A percentile compares a stretch with the other conserved stretches of the same genome.
Evolutionary conservation across 352 stramenopile genomes (phyloP).

Genomic region (Phytophthora sp.): DNA sequence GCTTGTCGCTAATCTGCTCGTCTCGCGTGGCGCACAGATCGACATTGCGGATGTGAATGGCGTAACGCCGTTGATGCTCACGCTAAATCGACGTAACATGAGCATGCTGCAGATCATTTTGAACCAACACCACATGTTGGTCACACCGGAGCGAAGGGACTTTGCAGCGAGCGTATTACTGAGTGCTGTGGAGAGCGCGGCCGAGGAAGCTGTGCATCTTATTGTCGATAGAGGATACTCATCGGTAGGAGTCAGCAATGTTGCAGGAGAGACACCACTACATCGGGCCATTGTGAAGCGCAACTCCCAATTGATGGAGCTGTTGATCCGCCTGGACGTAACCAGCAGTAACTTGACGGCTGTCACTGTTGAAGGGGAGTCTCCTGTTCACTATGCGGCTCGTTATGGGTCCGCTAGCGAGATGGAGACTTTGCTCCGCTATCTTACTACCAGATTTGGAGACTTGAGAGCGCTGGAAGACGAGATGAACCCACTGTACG

Average conservation of each 20-base stretch:
- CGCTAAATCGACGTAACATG: slow-evolving; percentile 15
- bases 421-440: slow-evolving; percentile 9
- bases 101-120: slow-evolving; percentile 32
- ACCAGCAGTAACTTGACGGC: slow-evolving; percentile 2
- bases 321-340: slow-evolving; percentile 15
- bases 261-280: slow-evolving; percentile 17
- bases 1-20: slow-evolving; percentile 20
- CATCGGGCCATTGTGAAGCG: slow-evolving; percentile 24
- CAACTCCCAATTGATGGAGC: slow-evolving; percentile 22
- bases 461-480: slow-evolving; percentile 11
- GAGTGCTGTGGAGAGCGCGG: slow-evolving; percentile 17
- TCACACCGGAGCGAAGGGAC: slow-evolving; percentile 18
- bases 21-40: slow-evolving; percentile 17
- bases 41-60: slow-evolving; percentile 13
- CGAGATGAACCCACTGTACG: slow-evolving; percentile 12
- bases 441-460: neutral
- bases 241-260: slow-evolving; percentile 6
- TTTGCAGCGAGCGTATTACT: slow-evolving; percentile 23
- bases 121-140: slow-evolving; percentile 27
- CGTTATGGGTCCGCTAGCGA: slow-evolving; percentile 10
- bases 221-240: slow-evolving; percentile 29
- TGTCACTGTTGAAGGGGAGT: neutral
- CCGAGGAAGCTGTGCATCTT: slow-evolving; percentile 11
- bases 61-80: slow-evolving; percentile 11
- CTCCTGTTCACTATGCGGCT: slow-evolving; percentile 20